Base-by-base conservation (phyloP, 306 rosid species). In the Dryas drummondii region DNA sequence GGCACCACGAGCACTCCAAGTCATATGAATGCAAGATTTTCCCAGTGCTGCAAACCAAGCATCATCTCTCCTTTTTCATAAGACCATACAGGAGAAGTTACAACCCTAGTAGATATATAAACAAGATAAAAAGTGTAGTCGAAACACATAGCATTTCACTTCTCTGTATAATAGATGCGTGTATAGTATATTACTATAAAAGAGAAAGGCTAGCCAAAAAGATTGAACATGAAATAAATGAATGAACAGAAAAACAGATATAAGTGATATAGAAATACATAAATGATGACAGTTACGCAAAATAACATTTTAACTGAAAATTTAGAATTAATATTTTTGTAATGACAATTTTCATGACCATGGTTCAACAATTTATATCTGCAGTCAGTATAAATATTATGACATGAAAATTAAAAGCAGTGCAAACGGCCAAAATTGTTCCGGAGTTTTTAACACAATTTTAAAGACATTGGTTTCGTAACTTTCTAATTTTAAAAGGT, bases 21-120 rank as follows among this genome's bases (percentile, higher is more conserved):
- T 94, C 80, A 91, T 82, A 82, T 94, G 98, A 85, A 94, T 90
- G 78, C 98, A 91, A 78, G 90, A 86, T 62, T 87, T 86, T 80
- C 97, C 98, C 78, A 94, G 85, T 51, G 93, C 89, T 58, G 93
- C 88, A 84, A 94, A 94, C 98, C 97, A 94, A 76, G 89, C 84
- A 83, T 94, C 96, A 70, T 91, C 96, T 82, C 91, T 90, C 96
- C 98, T 94, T 37, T 72, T 77, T 14, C 32, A 60, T 62, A 32
- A 59, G 22, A 75, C 26, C 73, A 73, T 67, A 72, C 60, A 68
- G 56, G 32, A 84, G 79, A 48, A 71, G 66, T 53, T 37, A 22
- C 37, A 54, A 55, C 17, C 32, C 37, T 1, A 7, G 7, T 11
- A 16, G 47, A 51, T 41, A 10, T 10, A 22, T 7, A 47, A 66